phyloP scores from a whole-genome alignment of 2,329 filamentous ascomycete genomes.

The Shiraia sp. region DNA sequence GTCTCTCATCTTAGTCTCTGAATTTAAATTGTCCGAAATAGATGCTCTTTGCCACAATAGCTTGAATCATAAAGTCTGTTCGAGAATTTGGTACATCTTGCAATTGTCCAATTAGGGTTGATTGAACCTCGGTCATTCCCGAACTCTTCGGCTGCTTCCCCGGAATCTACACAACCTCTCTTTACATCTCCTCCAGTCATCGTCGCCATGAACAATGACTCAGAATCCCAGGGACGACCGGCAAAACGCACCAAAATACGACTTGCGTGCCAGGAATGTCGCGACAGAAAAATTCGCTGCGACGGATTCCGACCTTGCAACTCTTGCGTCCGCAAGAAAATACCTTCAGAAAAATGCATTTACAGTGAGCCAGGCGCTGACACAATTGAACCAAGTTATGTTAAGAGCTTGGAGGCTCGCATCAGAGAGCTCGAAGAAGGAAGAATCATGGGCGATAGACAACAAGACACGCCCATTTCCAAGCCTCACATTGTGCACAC shows the following conservation, averaged over 20 bases:
- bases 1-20: no score
- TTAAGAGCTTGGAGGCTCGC: slow-evolving; percentile 2
- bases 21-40: no score
- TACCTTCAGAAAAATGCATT: slow-evolving; percentile 3
- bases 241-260: slow-evolving; percentile 7
- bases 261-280: slow-evolving; percentile 7
- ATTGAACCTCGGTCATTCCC: neutral
- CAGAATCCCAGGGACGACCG: slow-evolving; percentile 1
- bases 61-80: no score
- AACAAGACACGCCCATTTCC: neutral
- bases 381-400: slow-evolving; percentile 3
- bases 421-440: slow-evolving; percentile 4
- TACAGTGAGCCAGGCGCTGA: slow-evolving; percentile 2
- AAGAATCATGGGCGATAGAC: neutral
- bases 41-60: no score
- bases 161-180: neutral
- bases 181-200: neutral
- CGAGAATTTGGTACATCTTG: no score
- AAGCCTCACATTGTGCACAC: neutral
- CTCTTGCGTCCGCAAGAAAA: slow-evolving; percentile 4
- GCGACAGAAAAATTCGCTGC: slow-evolving; percentile 9
- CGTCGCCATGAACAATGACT: neutral
- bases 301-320: slow-evolving; percentile 6
- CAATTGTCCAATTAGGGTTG: neutral
- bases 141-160: slow-evolving; percentile 2